Evolutionary conservation across 139 green algal species (phyloP).

Genomic region (Eudorina sp.): DNA sequence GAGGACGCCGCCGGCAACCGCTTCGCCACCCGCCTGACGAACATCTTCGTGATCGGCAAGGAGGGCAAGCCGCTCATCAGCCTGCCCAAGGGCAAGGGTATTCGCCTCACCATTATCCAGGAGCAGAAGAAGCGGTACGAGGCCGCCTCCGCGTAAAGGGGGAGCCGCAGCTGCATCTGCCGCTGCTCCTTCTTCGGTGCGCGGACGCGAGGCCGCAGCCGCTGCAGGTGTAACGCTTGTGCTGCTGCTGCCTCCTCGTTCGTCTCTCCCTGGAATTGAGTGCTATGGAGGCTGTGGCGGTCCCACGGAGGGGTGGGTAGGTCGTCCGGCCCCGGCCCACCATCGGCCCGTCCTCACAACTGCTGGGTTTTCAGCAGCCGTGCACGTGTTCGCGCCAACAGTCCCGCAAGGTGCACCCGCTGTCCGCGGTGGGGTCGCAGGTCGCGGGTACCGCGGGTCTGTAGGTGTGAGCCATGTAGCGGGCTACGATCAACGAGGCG

Average conservation of each 20-base stretch:
- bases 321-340: too few species aligned
- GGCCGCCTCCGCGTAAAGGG: constrained; percentile 43
- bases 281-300: not conserved
- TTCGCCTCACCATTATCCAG: constrained; percentile 96
- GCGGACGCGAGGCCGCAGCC: not conserved
- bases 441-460: not conserved
- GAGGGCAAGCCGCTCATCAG: constrained; percentile 96
- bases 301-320: too few species aligned
- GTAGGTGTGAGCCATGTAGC: not conserved
- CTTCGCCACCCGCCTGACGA: constrained; percentile 95
- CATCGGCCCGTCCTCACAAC: not conserved
- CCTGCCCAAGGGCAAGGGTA: constrained; percentile 99
- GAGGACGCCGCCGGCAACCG: constrained; percentile 93
- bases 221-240: not conserved
- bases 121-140: constrained; percentile 94
- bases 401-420: not conserved
- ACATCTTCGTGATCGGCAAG: constrained; percentile 99
- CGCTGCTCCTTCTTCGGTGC: not conserved
- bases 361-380: too few species aligned
- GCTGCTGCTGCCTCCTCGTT: not conserved
- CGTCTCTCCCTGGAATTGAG: not conserved
- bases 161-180: not conserved
- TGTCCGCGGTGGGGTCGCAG: not conserved
- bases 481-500: not conserved
- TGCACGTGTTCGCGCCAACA: not conserved